Evolutionary conservation across 805 yeast genomes (phyloP).

Genomic region (Metschnikowia chrysomelidarum): DNA sequence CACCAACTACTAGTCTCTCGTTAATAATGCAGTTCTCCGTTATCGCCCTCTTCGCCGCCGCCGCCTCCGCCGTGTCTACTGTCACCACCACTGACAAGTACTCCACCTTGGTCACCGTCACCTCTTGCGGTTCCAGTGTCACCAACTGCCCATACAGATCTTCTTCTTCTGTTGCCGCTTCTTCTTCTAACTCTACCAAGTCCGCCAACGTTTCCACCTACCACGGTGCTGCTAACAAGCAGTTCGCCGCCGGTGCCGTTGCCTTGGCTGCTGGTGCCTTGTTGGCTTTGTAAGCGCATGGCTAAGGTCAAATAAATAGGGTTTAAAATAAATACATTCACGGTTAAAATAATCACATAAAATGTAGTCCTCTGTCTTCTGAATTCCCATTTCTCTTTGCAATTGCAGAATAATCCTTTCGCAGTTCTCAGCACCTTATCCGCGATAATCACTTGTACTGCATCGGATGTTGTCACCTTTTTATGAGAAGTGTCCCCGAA

Average conservation of each 20-base stretch:
- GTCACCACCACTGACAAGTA: conserved; percentile 23
- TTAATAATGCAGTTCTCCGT: conserved; percentile 48
- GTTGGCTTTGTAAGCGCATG: conserved; percentile 32
- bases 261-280: conserved; percentile 48
- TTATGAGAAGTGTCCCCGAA: too few relatives aligned
- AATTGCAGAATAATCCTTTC: too few relatives aligned
- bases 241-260: conserved; percentile 45
- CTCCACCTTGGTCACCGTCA: conserved; percentile 46
- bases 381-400: too few relatives aligned
- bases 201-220: conserved; percentile 32
- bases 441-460: too few relatives aligned
- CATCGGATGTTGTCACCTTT: too few relatives aligned
- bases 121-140: conserved; percentile 44
- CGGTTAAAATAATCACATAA: too few relatives aligned
- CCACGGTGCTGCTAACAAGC: conserved; percentile 35
- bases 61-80: conserved; percentile 37
- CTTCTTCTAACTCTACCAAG: conserved; percentile 20
- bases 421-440: too few relatives aligned
- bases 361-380: too few relatives aligned
- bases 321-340: conserved; percentile 2
- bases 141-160: conserved; percentile 47
- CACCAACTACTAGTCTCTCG: conserved; percentile 28
- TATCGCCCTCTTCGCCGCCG: conserved; percentile 34
- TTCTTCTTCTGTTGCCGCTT: conserved; percentile 14
- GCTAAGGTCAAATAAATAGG: conserved; percentile 3